Conservation (phyloP, 495 filamentous ascomycete genomes). For the Aspergillus nidulans region DNA sequence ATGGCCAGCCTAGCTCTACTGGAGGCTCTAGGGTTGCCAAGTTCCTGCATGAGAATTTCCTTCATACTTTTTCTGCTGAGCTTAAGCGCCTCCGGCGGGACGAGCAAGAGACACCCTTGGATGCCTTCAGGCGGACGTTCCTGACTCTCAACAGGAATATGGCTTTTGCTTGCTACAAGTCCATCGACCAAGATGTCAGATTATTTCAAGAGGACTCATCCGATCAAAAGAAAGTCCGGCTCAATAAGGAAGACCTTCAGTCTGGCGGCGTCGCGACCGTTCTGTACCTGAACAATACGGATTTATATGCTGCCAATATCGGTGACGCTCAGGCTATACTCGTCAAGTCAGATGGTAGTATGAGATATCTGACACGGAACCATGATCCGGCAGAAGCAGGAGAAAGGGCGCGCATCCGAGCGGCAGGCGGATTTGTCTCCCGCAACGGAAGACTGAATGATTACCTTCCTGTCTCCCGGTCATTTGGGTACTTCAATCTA, state of each 20-base stretch:
- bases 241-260: slow-evolving; percentile 81
- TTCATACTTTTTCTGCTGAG: slow-evolving; percentile 75
- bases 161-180: slow-evolving; percentile 77
- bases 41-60: slow-evolving; percentile 92
- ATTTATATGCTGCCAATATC: slow-evolving; percentile 91
- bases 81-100: slow-evolving; percentile 55
- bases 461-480: slow-evolving; percentile 80
- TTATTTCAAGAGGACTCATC: slow-evolving; percentile 64
- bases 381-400: slow-evolving; percentile 83
- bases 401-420: slow-evolving; percentile 85
- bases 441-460: slow-evolving; percentile 93
- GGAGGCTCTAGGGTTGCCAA: slow-evolving; percentile 94
- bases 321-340: slow-evolving; percentile 93
- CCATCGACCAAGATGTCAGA: slow-evolving; percentile 60
- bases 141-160: slow-evolving; percentile 90
- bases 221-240: slow-evolving; percentile 54
- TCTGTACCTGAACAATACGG: slow-evolving; percentile 79
- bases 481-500: slow-evolving; percentile 89
- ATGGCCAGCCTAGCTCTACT: slow-evolving; percentile 78
- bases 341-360: slow-evolving; percentile 77
- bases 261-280: slow-evolving; percentile 92
- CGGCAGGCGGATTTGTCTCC: slow-evolving; percentile 93
- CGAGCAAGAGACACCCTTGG: slow-evolving; percentile 63
- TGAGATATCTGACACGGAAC: slow-evolving; percentile 77
- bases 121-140: slow-evolving; percentile 84